Conservation (phyloP, 805 yeast genomes). For the Osmozyma mogii region DNA sequence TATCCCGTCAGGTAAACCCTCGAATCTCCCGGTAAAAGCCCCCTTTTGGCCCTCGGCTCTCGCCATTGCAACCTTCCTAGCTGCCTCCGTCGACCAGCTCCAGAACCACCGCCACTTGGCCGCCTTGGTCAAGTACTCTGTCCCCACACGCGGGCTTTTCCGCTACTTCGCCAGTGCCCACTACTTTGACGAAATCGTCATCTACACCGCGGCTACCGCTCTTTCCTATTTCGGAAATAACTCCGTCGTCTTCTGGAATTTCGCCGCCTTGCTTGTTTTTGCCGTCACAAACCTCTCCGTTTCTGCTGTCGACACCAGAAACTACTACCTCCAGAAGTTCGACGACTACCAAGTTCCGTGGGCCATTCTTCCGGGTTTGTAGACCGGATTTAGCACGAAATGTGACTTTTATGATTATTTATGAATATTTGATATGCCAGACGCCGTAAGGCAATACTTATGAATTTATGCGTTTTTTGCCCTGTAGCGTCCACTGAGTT, state of each 20-base stretch:
- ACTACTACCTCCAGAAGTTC: slow-evolving; percentile 34
- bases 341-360: slow-evolving; percentile 20
- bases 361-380: slow-evolving; percentile 31
- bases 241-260: slow-evolving; percentile 15
- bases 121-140: slow-evolving; percentile 42
- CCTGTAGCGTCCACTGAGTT: too few species aligned
- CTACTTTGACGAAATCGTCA: slow-evolving; percentile 56
- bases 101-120: slow-evolving; percentile 45
- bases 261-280: slow-evolving; percentile 18
- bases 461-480: too few species aligned
- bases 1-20: too few species aligned
- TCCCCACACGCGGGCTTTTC: slow-evolving; percentile 48
- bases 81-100: slow-evolving; percentile 48
- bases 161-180: slow-evolving; percentile 54
- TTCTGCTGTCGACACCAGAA: slow-evolving; percentile 46
- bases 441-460: too few species aligned
- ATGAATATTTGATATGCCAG: too few species aligned
- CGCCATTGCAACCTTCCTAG: slow-evolving; percentile 32
- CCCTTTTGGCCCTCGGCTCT: slow-evolving; percentile 1
- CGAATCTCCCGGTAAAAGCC: neutral
- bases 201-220: slow-evolving; percentile 37
- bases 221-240: slow-evolving; percentile 10
- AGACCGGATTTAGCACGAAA: too few species aligned
- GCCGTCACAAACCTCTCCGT: slow-evolving; percentile 43
- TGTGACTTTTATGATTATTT: too few species aligned